Evolutionary conservation across 345 rosid genomes (phyloP).

Genomic region (Citrus hindsii): DNA sequence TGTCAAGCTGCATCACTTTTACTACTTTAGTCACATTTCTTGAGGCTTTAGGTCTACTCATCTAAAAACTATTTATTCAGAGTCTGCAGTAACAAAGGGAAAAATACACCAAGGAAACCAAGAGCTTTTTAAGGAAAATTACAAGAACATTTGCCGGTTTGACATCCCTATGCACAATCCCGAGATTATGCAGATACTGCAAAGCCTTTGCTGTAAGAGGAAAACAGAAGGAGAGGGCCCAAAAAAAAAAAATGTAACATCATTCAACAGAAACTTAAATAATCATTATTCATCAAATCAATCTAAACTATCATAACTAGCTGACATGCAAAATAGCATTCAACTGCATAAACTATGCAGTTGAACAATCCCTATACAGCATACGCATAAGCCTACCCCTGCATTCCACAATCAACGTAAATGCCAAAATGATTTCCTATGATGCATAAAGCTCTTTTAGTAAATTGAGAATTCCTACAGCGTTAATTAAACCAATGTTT

Average conservation of each 20-base stretch:
- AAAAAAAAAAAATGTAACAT: constrained; percentile 9
- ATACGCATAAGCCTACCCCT: background rate
- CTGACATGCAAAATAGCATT: background rate
- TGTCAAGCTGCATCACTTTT: constrained; percentile 65
- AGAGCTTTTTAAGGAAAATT: constrained; percentile 37
- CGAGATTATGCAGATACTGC: constrained; percentile 75
- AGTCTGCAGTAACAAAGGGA: constrained; percentile 4
- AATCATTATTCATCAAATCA: background rate
- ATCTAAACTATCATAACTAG: background rate
- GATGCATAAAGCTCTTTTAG: background rate
- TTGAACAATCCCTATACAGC: background rate
- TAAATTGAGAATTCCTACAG: too few relatives aligned
- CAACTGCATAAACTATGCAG: background rate
- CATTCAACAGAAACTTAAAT: constrained; percentile 1
- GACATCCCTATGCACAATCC: constrained; percentile 94
- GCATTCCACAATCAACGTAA: background rate
- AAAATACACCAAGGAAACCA: background rate
- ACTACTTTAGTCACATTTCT: constrained; percentile 10
- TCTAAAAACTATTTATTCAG: background rate
- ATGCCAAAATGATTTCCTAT: background rate
- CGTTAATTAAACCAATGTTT: background rate
- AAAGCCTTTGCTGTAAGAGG: constrained; percentile 72
- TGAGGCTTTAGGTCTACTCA: background rate
- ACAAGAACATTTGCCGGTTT: constrained; percentile 94
- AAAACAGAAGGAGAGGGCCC: constrained; percentile 2